Percentiles rank a stretch among this genome's conserved stretches.
phyloP scores from a whole-genome alignment of 1,284 basidiomycete species.

The Ceratobasidium sp. region DNA sequence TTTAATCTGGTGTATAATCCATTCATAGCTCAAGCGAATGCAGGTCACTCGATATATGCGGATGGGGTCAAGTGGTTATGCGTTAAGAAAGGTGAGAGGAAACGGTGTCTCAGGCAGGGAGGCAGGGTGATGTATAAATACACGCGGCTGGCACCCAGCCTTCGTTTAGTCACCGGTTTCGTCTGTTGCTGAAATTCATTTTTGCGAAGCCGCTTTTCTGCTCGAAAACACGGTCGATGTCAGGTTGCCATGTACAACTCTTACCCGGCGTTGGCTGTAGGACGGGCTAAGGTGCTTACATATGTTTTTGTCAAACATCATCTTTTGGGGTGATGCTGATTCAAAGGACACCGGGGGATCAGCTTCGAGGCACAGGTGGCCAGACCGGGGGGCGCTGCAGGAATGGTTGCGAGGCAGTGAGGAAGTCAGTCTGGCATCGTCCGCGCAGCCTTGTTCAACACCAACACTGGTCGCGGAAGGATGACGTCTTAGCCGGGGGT shows the following conservation, averaged over 20 bases:
- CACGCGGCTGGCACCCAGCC: background rate
- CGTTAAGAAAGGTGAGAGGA: background rate
- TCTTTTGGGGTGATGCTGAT: slow-evolving; percentile 19
- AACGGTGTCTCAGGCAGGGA: background rate
- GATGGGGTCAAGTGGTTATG: no score
- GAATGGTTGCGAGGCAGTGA: slow-evolving; percentile 6
- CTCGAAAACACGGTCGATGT: background rate
- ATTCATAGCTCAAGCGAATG: no score
- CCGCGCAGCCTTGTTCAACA: background rate
- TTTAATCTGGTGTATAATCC: background rate
- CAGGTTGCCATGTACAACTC: background rate
- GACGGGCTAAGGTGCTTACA: background rate
- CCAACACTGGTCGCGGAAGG: no score
- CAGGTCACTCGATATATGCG: no score
- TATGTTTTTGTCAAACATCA: background rate
- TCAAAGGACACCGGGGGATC: slow-evolving; percentile 13
- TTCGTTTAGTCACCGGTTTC: background rate
- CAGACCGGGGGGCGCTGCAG: background rate
- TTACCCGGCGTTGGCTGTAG: background rate
- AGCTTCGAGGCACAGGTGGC: slow-evolving; percentile 5
- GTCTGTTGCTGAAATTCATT: slow-evolving; percentile 5
- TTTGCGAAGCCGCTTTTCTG: background rate
- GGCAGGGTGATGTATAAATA: background rate
- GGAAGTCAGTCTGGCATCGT: background rate
- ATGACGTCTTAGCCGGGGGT: background rate